These are phyloP conservation scores for Amylocarpus encephaloides DNA, from an alignment of 2,329 filamentous ascomycete genomes.

Conservation along the genomic window DNA sequence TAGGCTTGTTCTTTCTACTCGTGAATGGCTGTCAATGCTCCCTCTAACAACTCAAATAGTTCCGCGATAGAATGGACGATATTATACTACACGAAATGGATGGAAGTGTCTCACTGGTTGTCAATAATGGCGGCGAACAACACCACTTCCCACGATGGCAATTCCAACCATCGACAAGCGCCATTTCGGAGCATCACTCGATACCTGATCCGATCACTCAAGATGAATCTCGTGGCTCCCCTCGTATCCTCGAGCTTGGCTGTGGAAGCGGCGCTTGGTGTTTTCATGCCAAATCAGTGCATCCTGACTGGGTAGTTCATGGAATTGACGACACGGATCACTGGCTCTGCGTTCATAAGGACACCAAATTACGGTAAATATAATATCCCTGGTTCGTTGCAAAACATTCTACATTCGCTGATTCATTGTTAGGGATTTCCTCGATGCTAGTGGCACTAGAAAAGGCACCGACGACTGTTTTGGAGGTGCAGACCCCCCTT, in stretches of 20 bases:
- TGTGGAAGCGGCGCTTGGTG: slow-evolving; percentile 29
- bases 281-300: slow-evolving; percentile 23
- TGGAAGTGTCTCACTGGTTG: slow-evolving; percentile 8
- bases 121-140: slow-evolving; percentile 9
- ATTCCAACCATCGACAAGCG: slow-evolving; percentile 12
- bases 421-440: slow-evolving; percentile 22
- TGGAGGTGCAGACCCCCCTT: slow-evolving; percentile 10
- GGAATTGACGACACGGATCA: slow-evolving; percentile 28
- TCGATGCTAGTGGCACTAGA: slow-evolving; percentile 5
- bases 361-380: slow-evolving; percentile 15
- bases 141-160: slow-evolving; percentile 22
- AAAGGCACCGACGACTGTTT: slow-evolving; percentile 22
- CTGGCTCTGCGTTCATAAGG: slow-evolving; percentile 21
- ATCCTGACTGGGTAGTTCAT: slow-evolving; percentile 28
- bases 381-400: neutral
- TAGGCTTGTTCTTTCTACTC: slow-evolving; percentile 8
- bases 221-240: slow-evolving; percentile 15
- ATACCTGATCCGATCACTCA: slow-evolving; percentile 1
- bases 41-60: slow-evolving; percentile 10
- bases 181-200: neutral
- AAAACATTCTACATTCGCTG: neutral
- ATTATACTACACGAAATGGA: slow-evolving; percentile 16
- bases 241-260: slow-evolving; percentile 28
- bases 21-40: neutral
- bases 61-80: slow-evolving; percentile 19